Evolutionary conservation across 495 filamentous ascomycete species (phyloP), one percentile per base, ranked within the genome.

Genomic region (Aspergillus haitiensis): DNA sequence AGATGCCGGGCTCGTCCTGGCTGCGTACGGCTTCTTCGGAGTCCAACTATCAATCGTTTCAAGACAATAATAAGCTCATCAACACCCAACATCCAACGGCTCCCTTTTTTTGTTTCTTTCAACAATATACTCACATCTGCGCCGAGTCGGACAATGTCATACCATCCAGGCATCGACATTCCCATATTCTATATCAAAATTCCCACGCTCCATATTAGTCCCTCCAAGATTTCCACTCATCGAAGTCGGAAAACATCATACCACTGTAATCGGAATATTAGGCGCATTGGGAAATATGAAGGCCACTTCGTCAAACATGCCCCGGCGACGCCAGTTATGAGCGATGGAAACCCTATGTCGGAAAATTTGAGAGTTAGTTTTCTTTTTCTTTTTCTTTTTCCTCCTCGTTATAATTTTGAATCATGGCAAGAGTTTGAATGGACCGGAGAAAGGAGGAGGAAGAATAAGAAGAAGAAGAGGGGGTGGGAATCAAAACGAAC

Each of bases 251-350:
- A 16, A 21, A 47, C 9, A 47, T 47, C 84, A 66, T 88, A 92
- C 91, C 64, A 88, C 77, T 39, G 92, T 93, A 69, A 98, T 91
- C 31, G 93, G 91, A 52, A 97, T 96, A 15, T 66, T 72, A 6
- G 93, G 92, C n/a, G 94, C 94, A 77, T 95, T 91, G 7, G 94
- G 94, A 72, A 98, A 88, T 64, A 98, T 83, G 75, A 97, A 98
- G 60, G 89, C 82, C 66, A 94, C 89, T 75, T 97, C 90, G 49
- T 92, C 84, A 68, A 97, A 94, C 64, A 88, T 89, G 65, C 85
- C 81, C 16, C 90, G 83, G 8, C 88, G 83, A 53, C 93, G 88
- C 85, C 88, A 98, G 77, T 94, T 93, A 78, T 96, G 90, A 35
- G 93, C 90, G 10, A 96, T 81, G 9, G 76, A 81, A 48, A 88